Evolutionary conservation across 2,329 filamentous ascomycete genomes (phyloP).

Genomic region (Trematosphaeria pertusa): DNA sequence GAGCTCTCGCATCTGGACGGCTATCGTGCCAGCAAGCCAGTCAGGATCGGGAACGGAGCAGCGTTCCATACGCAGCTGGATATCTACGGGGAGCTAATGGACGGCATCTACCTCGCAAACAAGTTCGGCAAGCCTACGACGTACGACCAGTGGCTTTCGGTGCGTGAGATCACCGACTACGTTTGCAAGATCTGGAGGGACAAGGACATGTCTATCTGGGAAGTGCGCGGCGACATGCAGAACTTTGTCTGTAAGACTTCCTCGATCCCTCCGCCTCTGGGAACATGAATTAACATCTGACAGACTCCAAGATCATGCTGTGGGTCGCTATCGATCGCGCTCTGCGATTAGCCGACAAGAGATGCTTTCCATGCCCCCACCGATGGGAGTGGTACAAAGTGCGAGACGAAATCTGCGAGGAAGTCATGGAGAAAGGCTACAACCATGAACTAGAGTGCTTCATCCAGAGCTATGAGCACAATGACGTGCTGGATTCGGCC

Average conservation of each 20-base stretch:
- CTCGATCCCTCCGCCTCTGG: no score
- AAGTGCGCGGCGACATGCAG: slow-evolving; percentile 76
- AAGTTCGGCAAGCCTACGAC: slow-evolving; percentile 77
- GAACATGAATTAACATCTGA: no score
- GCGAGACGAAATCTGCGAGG: slow-evolving; percentile 73
- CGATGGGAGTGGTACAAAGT: slow-evolving; percentile 69
- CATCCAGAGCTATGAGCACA: slow-evolving; percentile 77
- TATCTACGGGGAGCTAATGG: slow-evolving; percentile 81
- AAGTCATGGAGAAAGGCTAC: slow-evolving; percentile 81
- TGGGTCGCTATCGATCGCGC: slow-evolving; percentile 83
- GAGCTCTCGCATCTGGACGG: slow-evolving; percentile 75
- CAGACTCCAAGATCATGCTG: slow-evolving; percentile 83
- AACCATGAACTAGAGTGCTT: slow-evolving; percentile 74
- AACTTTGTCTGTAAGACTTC: slow-evolving; percentile 82
- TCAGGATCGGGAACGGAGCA: slow-evolving; percentile 79
- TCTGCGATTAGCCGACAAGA: slow-evolving; percentile 75
- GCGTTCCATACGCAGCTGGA: slow-evolving; percentile 80
- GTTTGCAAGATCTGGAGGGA: slow-evolving; percentile 71
- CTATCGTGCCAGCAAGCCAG: slow-evolving; percentile 73
- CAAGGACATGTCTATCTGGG: slow-evolving; percentile 83
- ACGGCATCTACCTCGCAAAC: slow-evolving; percentile 79
- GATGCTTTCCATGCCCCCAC: slow-evolving; percentile 77
- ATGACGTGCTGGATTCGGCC: slow-evolving; percentile 73
- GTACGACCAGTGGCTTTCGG: slow-evolving; percentile 77
- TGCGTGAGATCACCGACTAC: slow-evolving; percentile 73